A percentile compares a stretch with the other conserved stretches of the same genome.
Conservation (phyloP, 176 grass and related monocot species). For the Alloteropsis semialata region DNA sequence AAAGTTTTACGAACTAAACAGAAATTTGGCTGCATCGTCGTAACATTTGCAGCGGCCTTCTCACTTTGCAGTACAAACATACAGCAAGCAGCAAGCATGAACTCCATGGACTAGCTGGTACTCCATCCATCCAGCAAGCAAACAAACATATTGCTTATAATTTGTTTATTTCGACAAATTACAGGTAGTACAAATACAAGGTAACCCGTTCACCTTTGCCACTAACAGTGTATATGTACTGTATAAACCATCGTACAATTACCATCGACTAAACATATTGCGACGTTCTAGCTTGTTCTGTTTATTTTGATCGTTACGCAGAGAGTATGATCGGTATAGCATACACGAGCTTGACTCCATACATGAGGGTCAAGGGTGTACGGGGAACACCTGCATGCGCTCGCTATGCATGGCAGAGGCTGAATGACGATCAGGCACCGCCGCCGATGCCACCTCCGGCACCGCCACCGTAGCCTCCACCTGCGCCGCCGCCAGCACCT, state of each 20-base stretch:
- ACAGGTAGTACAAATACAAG: background rate
- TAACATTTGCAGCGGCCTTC: background rate
- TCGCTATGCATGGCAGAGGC: background rate
- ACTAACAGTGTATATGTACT: background rate
- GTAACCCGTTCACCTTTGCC: background rate
- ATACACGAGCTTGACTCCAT: background rate
- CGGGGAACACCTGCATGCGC: background rate
- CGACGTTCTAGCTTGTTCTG: background rate
- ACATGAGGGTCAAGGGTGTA: background rate
- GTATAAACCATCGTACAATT: background rate
- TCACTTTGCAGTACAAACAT: background rate
- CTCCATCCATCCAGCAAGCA: no score
- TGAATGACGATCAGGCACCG: background rate
- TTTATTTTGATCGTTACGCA: background rate
- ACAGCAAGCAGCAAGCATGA: background rate
- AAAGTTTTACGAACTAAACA: no score
- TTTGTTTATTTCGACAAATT: constrained; percentile 4
- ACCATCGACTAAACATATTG: background rate
- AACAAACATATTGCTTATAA: no score
- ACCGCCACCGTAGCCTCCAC: background rate
- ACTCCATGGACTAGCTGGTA: no score
- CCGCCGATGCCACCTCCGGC: background rate
- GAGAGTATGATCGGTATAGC: background rate
- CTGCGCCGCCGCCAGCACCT: background rate
- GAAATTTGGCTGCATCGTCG: background rate